Base-by-base conservation (phyloP, 225 moss, liverwort and hornwort genomes). In the Sphagnum tenellum region DNA sequence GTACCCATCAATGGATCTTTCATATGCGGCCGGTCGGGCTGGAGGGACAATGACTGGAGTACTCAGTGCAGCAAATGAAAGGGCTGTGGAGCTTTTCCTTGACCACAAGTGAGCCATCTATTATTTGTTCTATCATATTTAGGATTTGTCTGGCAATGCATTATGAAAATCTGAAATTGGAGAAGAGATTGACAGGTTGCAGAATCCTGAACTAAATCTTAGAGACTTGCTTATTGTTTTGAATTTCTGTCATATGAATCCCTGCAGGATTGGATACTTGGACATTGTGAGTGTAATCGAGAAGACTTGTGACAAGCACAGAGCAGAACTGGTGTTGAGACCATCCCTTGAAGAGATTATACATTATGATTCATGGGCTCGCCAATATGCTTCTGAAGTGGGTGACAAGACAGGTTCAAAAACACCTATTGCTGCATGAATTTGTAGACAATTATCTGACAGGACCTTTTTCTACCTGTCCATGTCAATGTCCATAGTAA, bases 41-140 rank as follows among this genome's bases (percentile, higher is more conserved):
- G 96, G 96, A 65, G 96, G 96, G 7, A 96, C 96, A 8, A 92
- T 96, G 96, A 96, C 96, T 12, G 92, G 96, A 46, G 96, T 96
- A 44, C 57, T 96, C 66, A 96, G 96, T 63, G 96, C 96, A 9
- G 96, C 96, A 12, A 96, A 96, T 67, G 96, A 96, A 78, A 92
- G 83, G 68, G 95, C 95, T 4, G 95, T 96, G 8, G 95, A 96
- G 61, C 77, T 90, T 44, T 96, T 96, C 69, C 86, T 96, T 14
- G 95, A 96, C 58, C 89, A 92, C 47, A 85, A 83, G 95, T 95
- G 75, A 79, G 67, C 58, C 29, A 29, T 29, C 29, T 29, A 29
- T 29, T 29, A 29, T 29, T 29, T 29, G 29, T 29, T 29, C 29
- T 29, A 29, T 29, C 29, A 29, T 29, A 29, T 29, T 29, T 29